Evolutionary conservation across 345 rosid genomes (phyloP).

Genomic region (Eucalyptus sp.): DNA sequence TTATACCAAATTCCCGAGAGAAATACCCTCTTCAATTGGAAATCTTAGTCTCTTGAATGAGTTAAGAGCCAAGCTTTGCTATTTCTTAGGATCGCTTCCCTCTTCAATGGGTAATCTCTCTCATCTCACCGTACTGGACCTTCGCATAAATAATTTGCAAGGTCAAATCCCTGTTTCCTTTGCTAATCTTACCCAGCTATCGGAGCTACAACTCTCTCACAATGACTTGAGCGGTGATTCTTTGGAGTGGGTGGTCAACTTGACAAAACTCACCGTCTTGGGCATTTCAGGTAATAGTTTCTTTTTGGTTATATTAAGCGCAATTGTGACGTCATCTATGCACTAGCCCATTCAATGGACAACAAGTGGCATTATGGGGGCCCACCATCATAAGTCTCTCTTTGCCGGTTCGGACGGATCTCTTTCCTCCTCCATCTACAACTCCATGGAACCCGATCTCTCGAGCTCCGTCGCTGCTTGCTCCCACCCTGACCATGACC

Average conservation of each 20-base stretch:
- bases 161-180: neutral
- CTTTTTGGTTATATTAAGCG: too few relatives aligned
- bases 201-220: rapidly evolving
- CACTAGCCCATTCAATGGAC: too few relatives aligned
- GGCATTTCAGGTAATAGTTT: neutral
- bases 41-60: neutral
- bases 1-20: neutral
- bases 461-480: too few relatives aligned
- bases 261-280: neutral
- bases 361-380: too few relatives aligned
- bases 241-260: neutral
- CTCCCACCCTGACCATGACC: too few relatives aligned
- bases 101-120: neutral
- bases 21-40: neutral
- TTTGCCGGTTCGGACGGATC: too few relatives aligned
- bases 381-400: too few relatives aligned
- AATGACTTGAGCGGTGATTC: neutral
- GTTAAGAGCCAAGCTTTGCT: rapidly evolving
- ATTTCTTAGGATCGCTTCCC: neutral
- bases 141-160: neutral
- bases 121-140: neutral
- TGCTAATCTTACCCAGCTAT: neutral
- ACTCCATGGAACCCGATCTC: too few relatives aligned
- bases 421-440: too few relatives aligned
- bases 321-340: too few relatives aligned